Percentiles rank a stretch among this genome's conserved stretches.
Evolutionary conservation across 2,329 filamentous ascomycete species (phyloP).

Genomic region (Daldinia sp.): DNA sequence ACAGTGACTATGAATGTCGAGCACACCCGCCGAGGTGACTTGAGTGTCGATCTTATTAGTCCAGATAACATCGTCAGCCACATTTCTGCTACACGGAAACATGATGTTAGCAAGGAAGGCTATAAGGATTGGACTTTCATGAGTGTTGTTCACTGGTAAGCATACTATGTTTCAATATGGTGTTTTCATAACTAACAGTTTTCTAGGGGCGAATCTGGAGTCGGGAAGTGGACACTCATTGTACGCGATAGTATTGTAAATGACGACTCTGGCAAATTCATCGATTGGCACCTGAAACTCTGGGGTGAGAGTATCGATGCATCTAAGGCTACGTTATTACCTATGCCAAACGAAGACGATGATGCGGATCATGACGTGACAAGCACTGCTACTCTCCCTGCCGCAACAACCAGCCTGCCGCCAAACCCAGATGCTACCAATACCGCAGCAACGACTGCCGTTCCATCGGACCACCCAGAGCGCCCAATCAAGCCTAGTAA

Average conservation of each 20-base stretch:
- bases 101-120: slow-evolving; percentile 75
- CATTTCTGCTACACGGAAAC: slow-evolving; percentile 78
- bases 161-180: slow-evolving; percentile 28
- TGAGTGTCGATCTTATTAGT: slow-evolving; percentile 92
- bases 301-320: slow-evolving; percentile 91
- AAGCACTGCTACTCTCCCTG: slow-evolving; percentile 69
- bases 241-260: slow-evolving; percentile 88
- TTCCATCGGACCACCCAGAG: slow-evolving; percentile 73
- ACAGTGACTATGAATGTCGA: slow-evolving; percentile 97
- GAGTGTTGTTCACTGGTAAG: slow-evolving; percentile 95
- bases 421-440: slow-evolving; percentile 59
- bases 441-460: slow-evolving; percentile 56
- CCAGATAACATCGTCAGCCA: slow-evolving; percentile 85
- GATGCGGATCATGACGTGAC: slow-evolving; percentile 83
- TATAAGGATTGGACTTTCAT: slow-evolving; percentile 99
- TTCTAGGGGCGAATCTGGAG: slow-evolving; percentile 82
- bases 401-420: slow-evolving; percentile 72
- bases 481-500: slow-evolving; percentile 66
- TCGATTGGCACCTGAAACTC: slow-evolving; percentile 92
- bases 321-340: slow-evolving; percentile 77
- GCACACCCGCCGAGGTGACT: slow-evolving; percentile 86
- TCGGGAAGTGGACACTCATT: slow-evolving; percentile 91
- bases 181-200: slow-evolving; percentile 49
- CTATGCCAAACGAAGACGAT: slow-evolving; percentile 85
- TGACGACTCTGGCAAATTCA: slow-evolving; percentile 79